Evolutionary conservation across 345 rosid genomes (phyloP).

Genomic region (Citrus maxima): DNA sequence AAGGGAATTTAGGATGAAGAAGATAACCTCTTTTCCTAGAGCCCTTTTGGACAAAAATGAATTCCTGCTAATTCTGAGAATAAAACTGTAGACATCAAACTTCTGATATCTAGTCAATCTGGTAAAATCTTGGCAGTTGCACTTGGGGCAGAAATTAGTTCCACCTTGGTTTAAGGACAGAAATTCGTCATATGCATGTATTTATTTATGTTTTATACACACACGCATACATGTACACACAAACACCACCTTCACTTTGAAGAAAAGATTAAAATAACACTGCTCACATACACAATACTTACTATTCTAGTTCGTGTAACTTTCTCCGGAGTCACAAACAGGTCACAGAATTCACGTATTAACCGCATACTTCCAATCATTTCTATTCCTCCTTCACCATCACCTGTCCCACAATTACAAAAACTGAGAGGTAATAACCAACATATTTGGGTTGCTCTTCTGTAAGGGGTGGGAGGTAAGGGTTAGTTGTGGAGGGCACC

Average conservation of each 20-base stretch:
- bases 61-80: not conserved
- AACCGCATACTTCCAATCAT: conserved; percentile 89
- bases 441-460: not conserved
- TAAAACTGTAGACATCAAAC: not conserved
- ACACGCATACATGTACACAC: too few relatives aligned
- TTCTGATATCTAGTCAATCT: not conserved
- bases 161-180: too few relatives aligned
- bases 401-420: conserved; percentile 42
- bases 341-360: conserved; percentile 83
- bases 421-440: not conserved
- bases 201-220: too few relatives aligned
- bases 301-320: conserved; percentile 73
- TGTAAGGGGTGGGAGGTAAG: not conserved
- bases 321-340: conserved; percentile 53
- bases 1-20: not conserved
- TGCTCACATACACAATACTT: conserved; percentile 15
- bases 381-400: conserved; percentile 95
- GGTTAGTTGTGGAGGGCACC: conserved; percentile 35
- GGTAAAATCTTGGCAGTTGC: not conserved
- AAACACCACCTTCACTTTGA: too few relatives aligned
- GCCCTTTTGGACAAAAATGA: not conserved
- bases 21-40: not conserved
- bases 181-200: too few relatives aligned
- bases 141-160: too few relatives aligned
- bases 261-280: not conserved